phyloP scores from a whole-genome alignment of 2,329 filamentous ascomycete species.

The Pseudocercospora eumusae region DNA sequence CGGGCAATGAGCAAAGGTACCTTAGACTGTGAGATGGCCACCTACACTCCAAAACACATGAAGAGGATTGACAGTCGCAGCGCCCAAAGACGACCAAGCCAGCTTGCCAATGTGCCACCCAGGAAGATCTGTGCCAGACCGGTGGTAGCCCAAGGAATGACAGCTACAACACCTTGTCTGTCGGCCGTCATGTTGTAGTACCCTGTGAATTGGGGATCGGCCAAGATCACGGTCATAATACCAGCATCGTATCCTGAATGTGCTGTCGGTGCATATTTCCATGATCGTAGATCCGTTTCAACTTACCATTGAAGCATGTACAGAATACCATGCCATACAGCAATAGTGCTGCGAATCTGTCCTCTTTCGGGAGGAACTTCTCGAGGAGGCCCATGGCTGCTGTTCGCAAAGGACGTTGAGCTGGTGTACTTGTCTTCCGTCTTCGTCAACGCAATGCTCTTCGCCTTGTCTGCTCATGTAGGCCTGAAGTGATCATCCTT shows the following conservation, averaged over 20 bases:
- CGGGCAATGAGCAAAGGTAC: slow-evolving; percentile 6
- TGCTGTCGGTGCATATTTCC: background rate
- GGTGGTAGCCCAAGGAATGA: slow-evolving; percentile 48
- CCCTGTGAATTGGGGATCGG: slow-evolving; percentile 46
- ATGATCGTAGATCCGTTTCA: no score
- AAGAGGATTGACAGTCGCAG: slow-evolving; percentile 44
- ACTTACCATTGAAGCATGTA: slow-evolving; percentile 46
- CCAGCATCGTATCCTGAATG: slow-evolving; percentile 42
- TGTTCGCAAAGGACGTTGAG: background rate
- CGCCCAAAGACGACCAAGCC: slow-evolving; percentile 45
- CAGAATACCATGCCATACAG: slow-evolving; percentile 46
- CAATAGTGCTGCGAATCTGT: slow-evolving; percentile 43
- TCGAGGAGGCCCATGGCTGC: slow-evolving; percentile 38
- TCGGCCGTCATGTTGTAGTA: slow-evolving; percentile 45
- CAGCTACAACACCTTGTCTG: slow-evolving; percentile 44
- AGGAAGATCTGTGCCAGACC: slow-evolving; percentile 45
- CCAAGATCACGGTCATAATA: slow-evolving; percentile 50
- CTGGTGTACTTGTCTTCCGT: background rate
- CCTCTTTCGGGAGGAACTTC: slow-evolving; percentile 44
- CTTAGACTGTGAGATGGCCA: background rate
- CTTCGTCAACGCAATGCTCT: background rate
- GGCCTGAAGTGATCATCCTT: background rate
- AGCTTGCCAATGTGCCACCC: slow-evolving; percentile 44
- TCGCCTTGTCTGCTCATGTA: background rate
- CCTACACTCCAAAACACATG: slow-evolving; percentile 46